These are phyloP conservation scores for Ochromonas danica DNA, from an alignment of 108 stramenopile genomes.

Conservation along the genomic window DNA sequence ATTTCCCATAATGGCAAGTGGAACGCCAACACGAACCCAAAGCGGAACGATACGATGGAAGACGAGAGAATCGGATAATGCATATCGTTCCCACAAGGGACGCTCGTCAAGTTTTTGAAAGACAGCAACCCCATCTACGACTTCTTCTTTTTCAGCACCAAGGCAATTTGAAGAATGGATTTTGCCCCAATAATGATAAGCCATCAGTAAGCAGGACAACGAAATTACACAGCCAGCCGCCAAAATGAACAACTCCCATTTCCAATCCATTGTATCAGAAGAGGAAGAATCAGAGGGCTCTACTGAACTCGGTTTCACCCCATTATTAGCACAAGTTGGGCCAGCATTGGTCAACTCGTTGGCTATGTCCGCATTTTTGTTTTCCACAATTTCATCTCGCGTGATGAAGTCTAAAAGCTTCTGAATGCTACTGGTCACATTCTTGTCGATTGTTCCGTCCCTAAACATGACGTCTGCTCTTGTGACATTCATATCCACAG, in stretches of 20 bases:
- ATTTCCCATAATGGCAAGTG: slow-evolving; percentile 22
- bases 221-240: background rate
- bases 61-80: background rate
- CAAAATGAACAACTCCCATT: slow-evolving; percentile 21
- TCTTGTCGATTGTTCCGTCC: background rate
- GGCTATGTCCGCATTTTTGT: background rate
- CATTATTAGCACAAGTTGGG: background rate
- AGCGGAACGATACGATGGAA: background rate
- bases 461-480: background rate
- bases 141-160: background rate
- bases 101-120: background rate
- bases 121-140: background rate
- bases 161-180: background rate
- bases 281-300: background rate
- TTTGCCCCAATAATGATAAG: slow-evolving; percentile 17
- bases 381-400: background rate
- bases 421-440: background rate
- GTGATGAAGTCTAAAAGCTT: background rate
- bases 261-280: background rate
- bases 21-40: background rate
- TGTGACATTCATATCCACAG: background rate
- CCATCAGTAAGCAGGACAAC: background rate
- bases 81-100: background rate
- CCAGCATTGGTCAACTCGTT: background rate
- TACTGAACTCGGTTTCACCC: background rate